Percentiles rank a stretch among this genome's conserved stretches.
Evolutionary conservation across 495 filamentous ascomycete genomes (phyloP).

Genomic region (Astrothelium macrocarpum): DNA sequence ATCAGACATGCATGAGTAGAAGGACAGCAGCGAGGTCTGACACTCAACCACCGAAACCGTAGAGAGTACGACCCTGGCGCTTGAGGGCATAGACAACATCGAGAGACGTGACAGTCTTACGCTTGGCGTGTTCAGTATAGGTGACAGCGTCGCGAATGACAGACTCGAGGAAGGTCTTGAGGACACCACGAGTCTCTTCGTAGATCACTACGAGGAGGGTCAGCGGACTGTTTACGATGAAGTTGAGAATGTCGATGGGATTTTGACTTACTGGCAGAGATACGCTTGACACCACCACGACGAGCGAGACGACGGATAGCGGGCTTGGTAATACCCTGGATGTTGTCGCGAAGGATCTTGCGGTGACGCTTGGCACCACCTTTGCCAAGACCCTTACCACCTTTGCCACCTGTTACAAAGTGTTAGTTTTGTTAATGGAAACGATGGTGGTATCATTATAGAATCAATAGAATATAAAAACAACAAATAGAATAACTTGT

Average conservation of each 20-base stretch:
- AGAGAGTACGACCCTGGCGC: conserved; percentile 62
- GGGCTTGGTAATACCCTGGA: conserved; percentile 74
- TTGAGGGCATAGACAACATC: conserved; percentile 95
- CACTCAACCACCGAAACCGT: conserved; percentile 7
- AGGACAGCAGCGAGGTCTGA: background rate
- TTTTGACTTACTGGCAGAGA: conserved; percentile 43
- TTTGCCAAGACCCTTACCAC: conserved; percentile 77
- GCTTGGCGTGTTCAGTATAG: conserved; percentile 95
- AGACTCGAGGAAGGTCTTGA: conserved; percentile 44
- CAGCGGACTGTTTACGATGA: background rate
- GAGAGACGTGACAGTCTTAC: conserved; percentile 92
- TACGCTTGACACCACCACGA: conserved; percentile 94
- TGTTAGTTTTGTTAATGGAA: conserved; percentile 19
- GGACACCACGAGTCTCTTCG: conserved; percentile 47
- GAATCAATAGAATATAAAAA: background rate
- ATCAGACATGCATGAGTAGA: too few relatives aligned
- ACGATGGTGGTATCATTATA: conserved; percentile 14
- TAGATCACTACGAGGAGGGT: conserved; percentile 46
- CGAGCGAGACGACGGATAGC: conserved; percentile 53
- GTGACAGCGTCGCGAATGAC: conserved; percentile 83
- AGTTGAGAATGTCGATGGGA: conserved; percentile 5
- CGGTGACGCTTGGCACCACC: conserved; percentile 97
- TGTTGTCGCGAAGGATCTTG: conserved; percentile 99
- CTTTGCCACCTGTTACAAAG: conserved; percentile 39
- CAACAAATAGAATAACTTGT: conserved; percentile 8